Evolutionary conservation across 352 stramenopile genomes (phyloP).

Genomic region (Phytophthora nicotianae): DNA sequence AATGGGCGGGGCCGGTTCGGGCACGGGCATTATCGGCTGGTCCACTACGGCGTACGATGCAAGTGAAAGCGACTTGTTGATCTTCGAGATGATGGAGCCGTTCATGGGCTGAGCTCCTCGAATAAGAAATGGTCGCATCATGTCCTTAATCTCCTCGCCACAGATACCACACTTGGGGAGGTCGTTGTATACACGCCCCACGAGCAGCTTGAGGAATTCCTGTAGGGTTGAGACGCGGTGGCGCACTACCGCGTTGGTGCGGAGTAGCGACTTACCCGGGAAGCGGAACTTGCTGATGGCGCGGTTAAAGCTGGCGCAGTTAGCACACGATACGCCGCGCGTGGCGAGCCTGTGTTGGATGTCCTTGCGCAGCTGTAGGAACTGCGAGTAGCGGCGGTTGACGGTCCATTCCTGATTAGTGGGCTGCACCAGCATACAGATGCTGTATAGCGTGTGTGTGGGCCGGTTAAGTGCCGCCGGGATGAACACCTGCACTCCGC

Average conservation of each 20-base stretch:
- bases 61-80: slow-evolving; percentile 75
- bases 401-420: slow-evolving; percentile 84
- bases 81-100: slow-evolving; percentile 71
- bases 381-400: slow-evolving; percentile 88
- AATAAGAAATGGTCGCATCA: slow-evolving; percentile 79
- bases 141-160: slow-evolving; percentile 65
- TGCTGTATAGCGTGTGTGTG: slow-evolving; percentile 86
- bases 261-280: slow-evolving; percentile 68
- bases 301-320: slow-evolving; percentile 68
- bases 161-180: slow-evolving; percentile 77
- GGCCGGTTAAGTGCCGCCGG: slow-evolving; percentile 81
- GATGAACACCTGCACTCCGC: slow-evolving; percentile 82
- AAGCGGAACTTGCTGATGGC: slow-evolving; percentile 70
- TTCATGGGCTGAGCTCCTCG: slow-evolving; percentile 79
- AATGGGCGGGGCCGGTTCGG: slow-evolving; percentile 39
- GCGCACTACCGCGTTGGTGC: slow-evolving; percentile 76
- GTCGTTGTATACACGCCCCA: slow-evolving; percentile 72
- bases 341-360: slow-evolving; percentile 52
- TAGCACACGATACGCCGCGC: slow-evolving; percentile 51
- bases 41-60: slow-evolving; percentile 66
- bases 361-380: slow-evolving; percentile 78
- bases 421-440: slow-evolving; percentile 81
- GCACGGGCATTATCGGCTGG: slow-evolving; percentile 36
- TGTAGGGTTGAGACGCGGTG: slow-evolving; percentile 70
- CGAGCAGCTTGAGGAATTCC: slow-evolving; percentile 76